Conservation (phyloP, 176 grass and related monocot species). For the Carex myosuroides region DNA sequence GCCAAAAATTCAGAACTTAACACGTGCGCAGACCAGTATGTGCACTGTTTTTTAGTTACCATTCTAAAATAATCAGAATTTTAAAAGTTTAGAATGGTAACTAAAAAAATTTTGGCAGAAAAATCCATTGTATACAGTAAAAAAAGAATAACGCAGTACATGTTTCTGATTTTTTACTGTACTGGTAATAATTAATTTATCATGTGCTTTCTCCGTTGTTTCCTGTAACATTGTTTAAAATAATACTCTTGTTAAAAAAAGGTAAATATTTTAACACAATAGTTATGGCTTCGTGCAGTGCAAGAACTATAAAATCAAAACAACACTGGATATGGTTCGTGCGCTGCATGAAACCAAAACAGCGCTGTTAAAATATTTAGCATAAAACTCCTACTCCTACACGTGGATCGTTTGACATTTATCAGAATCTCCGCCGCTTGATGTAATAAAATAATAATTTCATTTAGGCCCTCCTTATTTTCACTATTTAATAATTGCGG, state of each 20-base stretch:
- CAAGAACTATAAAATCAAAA: too few relatives aligned
- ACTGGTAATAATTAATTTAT: neutral
- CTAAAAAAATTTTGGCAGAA: neutral
- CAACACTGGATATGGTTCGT: too few relatives aligned
- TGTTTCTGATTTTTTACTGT: neutral
- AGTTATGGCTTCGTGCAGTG: too few relatives aligned
- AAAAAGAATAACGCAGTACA: neutral
- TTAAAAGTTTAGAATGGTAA: too few relatives aligned
- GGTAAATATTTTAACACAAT: too few relatives aligned
- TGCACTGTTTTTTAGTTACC: too few relatives aligned
- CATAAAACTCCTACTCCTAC: neutral
- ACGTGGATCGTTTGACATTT: conserved; percentile 4
- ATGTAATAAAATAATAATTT: neutral
- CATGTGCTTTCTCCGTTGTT: conserved; percentile 8
- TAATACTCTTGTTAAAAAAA: neutral
- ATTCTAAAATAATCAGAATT: too few relatives aligned
- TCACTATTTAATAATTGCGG: neutral
- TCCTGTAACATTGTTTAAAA: neutral
- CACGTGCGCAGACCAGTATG: too few relatives aligned
- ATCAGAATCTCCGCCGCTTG: conserved; percentile 4
- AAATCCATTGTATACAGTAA: conserved; percentile 1
- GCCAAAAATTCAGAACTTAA: too few relatives aligned
- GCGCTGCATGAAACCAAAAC: too few relatives aligned
- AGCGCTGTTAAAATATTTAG: too few relatives aligned
- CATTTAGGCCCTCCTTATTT: neutral